Evolutionary conservation across 169 alveolate genomes (phyloP).

Genomic region (Besnoitia besnoiti): DNA sequence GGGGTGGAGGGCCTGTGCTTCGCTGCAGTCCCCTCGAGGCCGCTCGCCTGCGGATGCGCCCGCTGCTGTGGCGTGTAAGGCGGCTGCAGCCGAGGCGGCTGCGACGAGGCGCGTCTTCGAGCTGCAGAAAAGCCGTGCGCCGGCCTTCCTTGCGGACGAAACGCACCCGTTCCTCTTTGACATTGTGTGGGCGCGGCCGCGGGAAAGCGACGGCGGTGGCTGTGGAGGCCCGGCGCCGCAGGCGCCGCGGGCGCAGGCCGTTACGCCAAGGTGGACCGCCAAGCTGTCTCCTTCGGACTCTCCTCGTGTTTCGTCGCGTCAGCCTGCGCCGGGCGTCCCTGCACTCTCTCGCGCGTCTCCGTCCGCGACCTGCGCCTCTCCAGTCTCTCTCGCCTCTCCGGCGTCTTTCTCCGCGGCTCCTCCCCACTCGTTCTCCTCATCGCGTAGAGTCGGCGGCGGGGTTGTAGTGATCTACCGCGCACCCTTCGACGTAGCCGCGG

Average conservation of each 20-base stretch:
- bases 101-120: neutral
- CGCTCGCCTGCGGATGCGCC: neutral
- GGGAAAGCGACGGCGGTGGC: neutral
- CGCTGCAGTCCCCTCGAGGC: neutral
- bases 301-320: too few relatives aligned
- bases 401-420: neutral
- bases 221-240: too few relatives aligned
- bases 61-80: too few relatives aligned
- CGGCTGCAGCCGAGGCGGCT: neutral
- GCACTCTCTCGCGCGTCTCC: neutral
- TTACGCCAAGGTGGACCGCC: too few relatives aligned
- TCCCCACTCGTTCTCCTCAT: too few relatives aligned
- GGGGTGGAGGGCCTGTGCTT: neutral
- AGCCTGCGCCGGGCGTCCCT: too few relatives aligned
- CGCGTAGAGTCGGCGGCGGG: constrained; percentile 2
- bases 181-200: constrained; percentile 6
- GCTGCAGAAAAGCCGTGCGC: neutral
- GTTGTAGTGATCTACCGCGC: neutral
- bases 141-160: neutral
- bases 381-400: neutral
- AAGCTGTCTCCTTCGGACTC: too few relatives aligned
- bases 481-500: neutral
- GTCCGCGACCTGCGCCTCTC: neutral
- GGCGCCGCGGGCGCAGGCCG: too few relatives aligned
- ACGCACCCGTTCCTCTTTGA: neutral